These are phyloP conservation scores for Meredithiella fracta DNA, from an alignment of 2,329 filamentous ascomycete species.

Conservation along the genomic window DNA sequence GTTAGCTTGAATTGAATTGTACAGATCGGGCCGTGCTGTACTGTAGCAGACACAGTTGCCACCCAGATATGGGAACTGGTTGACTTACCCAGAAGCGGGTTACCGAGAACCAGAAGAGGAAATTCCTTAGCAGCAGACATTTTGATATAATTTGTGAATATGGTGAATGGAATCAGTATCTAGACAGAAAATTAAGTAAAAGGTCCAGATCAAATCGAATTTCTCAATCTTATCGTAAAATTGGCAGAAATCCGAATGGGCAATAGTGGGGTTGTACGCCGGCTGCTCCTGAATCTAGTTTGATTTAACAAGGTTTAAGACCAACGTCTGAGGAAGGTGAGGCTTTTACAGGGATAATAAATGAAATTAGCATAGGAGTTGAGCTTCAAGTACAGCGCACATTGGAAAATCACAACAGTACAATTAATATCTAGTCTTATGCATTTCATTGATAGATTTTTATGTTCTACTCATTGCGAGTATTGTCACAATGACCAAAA, in stretches of 20 bases:
- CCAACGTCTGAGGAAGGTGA: neutral
- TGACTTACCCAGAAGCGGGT: conserved; percentile 77
- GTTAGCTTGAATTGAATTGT: neutral
- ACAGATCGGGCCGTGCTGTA: too few species aligned
- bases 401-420: too few species aligned
- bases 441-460: too few species aligned
- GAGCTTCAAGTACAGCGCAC: too few species aligned
- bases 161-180: neutral
- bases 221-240: neutral
- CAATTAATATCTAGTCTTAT: too few species aligned
- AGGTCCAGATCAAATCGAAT: neutral
- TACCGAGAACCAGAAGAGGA: conserved; percentile 85
- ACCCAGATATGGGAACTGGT: neutral
- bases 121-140: conserved; percentile 71
- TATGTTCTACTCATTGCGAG: too few species aligned
- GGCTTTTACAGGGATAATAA: too few species aligned
- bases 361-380: too few species aligned
- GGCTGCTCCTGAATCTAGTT: neutral
- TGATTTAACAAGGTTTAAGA: conserved; percentile 4
- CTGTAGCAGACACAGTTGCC: neutral
- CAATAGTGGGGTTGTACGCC: conserved; percentile 7
- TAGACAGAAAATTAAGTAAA: neutral
- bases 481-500: too few species aligned
- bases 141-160: conserved; percentile 18
- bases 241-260: neutral